Base-by-base conservation (phyloP, 2,329 filamentous ascomycete genomes). In the Trichocomaceae sp. region DNA sequence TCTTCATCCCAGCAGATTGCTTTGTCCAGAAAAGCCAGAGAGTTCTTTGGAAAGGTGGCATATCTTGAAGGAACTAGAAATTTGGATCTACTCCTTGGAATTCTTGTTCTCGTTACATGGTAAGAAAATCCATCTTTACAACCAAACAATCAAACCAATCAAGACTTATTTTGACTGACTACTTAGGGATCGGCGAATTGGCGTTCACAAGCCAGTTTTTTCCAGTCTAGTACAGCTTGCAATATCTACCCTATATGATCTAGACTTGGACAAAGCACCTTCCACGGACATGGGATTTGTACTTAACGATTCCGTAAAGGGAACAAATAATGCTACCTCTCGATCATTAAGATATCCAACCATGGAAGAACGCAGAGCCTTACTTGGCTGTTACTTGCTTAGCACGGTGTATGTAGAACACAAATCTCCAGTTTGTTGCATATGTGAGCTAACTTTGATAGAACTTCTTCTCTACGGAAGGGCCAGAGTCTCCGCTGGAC, bases 331-430 rank as follows among this genome's bases (percentile, higher is more conserved):
- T 10, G 15, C n/a, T 37, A 23, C 50, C 23, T 23, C 50, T 1
- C 26, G 31, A 22, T 6, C 50, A 6, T 29, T 23, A 17, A 33
- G 29, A 26, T 8, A 17, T 31, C 41, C 29, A 22, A 45, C 39
- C 39, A 20, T 52, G 50, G 50, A 52, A 42, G 50, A 52, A 45
- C 39, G 50, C 8, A 33, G 50, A 31, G 50, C 50, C 7, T 45
- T 42, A 52, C 39, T 52, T 52, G 50, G 50, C 50, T 52, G 50
- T 46, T 52, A 45, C 15, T 20, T 52, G 23, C 26, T 52, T n/a
- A 45, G 50, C 13, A 52, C 50, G 9, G 42, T 52, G 50, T 52
- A n/a, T n/a, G 50, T 31, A 6, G n/a, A 31, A 13, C 10, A 42
- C 6, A 4, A 45, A 23, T 19, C 29, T 47, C 29, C 19, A 5